Base-by-base conservation (phyloP, 108 stramenopile species). In the Nitzschia inconspicua region DNA sequence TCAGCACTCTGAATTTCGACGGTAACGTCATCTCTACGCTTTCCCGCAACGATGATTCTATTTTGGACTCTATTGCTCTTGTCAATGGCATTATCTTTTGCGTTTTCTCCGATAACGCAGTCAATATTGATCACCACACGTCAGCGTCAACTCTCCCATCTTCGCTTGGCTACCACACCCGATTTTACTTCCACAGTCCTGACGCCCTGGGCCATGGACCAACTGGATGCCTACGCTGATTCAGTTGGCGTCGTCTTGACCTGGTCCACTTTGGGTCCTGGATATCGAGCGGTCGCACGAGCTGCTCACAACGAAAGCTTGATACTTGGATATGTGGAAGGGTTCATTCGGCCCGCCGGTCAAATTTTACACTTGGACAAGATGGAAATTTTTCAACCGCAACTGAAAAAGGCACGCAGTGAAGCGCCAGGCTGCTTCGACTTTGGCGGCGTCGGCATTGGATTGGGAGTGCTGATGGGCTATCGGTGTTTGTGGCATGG, bases 261-360 rank as follows among this genome's bases (percentile, higher is more conserved):
- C 18, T 61, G 84, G 20, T 69, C 84, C 28, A 86, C 84, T 1
- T 54, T 80, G 18, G 86, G 86, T n/a, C 84, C 86, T 16, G 86
- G 76, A 24, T 91, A 82, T 58, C 84, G 90, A 9, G 77, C 80
- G 14, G 73, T 86, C 14, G 90, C 90, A 11, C 70, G 76, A n/a
- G 49, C 86, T 10, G 52, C 61, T 25, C 72, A 80, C 44, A 60
- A 88, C 39, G 55, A 60, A 20, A 62, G 68, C 9, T 54, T 67
- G 19, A 74, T 91, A 13, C 53, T 91, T 32, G 90, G 90, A 8
- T 91, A 91, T 58, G 76, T 78, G 22, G 86, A 88, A 70, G 90
- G 90, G 1, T 88, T 91, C 68, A 20, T 82, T n/a, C 75, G 90
- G 16, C 85, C 85, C 11, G 48, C 42, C 13, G 83, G 83, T 3